Evolutionary conservation across 1,139 yeast species (phyloP).

Genomic region (Saccharomyces pastorianus): DNA sequence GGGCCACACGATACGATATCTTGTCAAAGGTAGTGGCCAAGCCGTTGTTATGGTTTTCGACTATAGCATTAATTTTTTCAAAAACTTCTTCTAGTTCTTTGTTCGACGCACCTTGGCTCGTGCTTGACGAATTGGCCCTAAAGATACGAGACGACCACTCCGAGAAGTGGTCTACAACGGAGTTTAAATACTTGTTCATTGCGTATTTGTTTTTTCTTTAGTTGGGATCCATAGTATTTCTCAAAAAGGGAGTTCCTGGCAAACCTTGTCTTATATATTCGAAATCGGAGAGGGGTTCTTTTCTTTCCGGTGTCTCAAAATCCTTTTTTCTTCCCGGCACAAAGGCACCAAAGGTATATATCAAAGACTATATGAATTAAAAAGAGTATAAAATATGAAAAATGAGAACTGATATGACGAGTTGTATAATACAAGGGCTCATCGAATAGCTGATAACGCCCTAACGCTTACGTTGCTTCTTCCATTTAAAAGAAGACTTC

Average conservation of each 20-base stretch:
- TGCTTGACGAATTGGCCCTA: slow-evolving; percentile 1
- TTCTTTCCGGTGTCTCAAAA: not conserved
- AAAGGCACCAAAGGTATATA: not conserved
- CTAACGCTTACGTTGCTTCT: slow-evolving; percentile 63
- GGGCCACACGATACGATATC: slow-evolving; percentile 6
- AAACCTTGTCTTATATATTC: not conserved
- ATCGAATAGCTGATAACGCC: not conserved
- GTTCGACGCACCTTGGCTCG: slow-evolving; percentile 1
- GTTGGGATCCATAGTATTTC: not conserved
- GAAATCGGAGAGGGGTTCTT: not conserved
- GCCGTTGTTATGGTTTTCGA: slow-evolving; percentile 3
- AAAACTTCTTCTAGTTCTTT: slow-evolving; percentile 8
- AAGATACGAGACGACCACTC: not conserved
- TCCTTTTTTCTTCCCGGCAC: not conserved
- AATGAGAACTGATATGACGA: not conserved
- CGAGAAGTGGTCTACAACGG: not conserved
- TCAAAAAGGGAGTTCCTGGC: not conserved
- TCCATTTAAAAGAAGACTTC: slow-evolving; percentile 69
- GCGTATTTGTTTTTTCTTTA: not conserved
- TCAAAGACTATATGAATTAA: not conserved
- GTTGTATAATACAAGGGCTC: not conserved
- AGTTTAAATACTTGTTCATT: not conserved
- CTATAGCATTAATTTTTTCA: slow-evolving; percentile 6
- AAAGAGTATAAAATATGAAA: not conserved
- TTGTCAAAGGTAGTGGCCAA: slow-evolving; percentile 3